A percentile compares a stretch with the other conserved stretches of the same genome.
Conservation (phyloP, 805 yeast species). For the Vanderwaltozyma yarrowii region DNA sequence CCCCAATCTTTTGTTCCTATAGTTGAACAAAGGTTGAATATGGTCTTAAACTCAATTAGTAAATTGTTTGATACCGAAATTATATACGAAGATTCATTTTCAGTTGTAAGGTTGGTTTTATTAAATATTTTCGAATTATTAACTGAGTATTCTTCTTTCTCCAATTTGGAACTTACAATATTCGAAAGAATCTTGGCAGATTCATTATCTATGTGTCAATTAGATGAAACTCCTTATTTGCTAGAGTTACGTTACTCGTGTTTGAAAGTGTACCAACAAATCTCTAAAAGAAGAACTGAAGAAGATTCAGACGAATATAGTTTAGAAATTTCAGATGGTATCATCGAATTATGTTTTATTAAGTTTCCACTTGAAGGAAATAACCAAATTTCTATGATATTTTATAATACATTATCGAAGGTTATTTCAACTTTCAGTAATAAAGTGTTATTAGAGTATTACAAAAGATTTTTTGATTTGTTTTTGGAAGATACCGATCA, state of each 20-base stretch:
- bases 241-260: constrained; percentile 39
- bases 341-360: constrained; percentile 35
- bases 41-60: constrained; percentile 45
- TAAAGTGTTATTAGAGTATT: constrained; percentile 26
- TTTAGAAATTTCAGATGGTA: constrained; percentile 31
- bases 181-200: constrained; percentile 33
- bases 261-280: constrained; percentile 32
- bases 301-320: constrained; percentile 27
- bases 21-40: constrained; percentile 53
- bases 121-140: constrained; percentile 33
- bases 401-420: constrained; percentile 30
- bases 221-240: constrained; percentile 28
- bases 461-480: constrained; percentile 28
- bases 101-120: constrained; percentile 40
- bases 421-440: constrained; percentile 25
- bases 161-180: constrained; percentile 31
- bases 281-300: constrained; percentile 26
- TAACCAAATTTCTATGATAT: constrained; percentile 28
- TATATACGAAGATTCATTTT: constrained; percentile 48
- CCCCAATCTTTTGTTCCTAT: constrained; percentile 34
- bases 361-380: constrained; percentile 14
- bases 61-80: constrained; percentile 54
- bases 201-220: constrained; percentile 21
- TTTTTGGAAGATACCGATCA: constrained; percentile 14
- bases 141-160: constrained; percentile 26